A percentile compares a stretch with the other conserved stretches of the same genome.
Evolutionary conservation across 2,329 filamentous ascomycete genomes (phyloP).

Genomic region (Thermothelomyces thermophilus): DNA sequence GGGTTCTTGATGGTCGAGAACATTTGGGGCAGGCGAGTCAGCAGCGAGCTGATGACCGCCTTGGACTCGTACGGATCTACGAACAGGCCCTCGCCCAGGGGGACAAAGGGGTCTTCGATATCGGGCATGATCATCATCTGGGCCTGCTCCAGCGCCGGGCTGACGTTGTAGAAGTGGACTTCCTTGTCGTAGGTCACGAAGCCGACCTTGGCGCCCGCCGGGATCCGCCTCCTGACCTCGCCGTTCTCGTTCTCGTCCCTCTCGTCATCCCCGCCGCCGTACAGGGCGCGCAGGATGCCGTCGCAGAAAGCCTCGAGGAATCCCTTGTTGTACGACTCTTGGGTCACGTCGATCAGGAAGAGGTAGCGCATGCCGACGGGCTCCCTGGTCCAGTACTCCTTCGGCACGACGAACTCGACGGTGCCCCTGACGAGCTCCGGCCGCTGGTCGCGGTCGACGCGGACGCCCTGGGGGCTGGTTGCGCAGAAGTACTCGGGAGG

Average conservation of each 20-base stretch:
- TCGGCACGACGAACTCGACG: slow-evolving; percentile 92
- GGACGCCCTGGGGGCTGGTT: slow-evolving; percentile 76
- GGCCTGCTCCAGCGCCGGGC: slow-evolving; percentile 69
- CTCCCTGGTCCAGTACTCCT: slow-evolving; percentile 97
- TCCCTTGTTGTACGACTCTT: slow-evolving; percentile 84
- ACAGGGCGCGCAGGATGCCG: slow-evolving; percentile 78
- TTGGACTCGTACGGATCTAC: slow-evolving; percentile 90
- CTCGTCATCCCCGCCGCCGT: slow-evolving; percentile 56
- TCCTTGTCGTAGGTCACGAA: slow-evolving; percentile 96
- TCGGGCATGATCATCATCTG: slow-evolving; percentile 99
- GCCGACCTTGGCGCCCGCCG: slow-evolving; percentile 77
- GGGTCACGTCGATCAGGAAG: slow-evolving; percentile 88
- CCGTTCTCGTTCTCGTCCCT: slow-evolving; percentile 41
- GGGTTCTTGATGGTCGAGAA: slow-evolving; percentile 86
- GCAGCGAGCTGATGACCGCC: slow-evolving; percentile 78
- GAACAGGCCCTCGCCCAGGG: slow-evolving; percentile 84
- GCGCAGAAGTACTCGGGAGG: slow-evolving; percentile 88
- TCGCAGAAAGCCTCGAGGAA: slow-evolving; percentile 87
- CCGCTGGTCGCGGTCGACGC: slow-evolving; percentile 80
- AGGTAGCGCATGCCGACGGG: slow-evolving; percentile 82
- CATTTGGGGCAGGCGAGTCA: slow-evolving; percentile 74
- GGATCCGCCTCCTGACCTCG: slow-evolving; percentile 54
- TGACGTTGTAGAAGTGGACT: slow-evolving; percentile 96
- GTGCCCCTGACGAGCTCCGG: slow-evolving; percentile 88
- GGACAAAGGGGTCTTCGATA: slow-evolving; percentile 91